Conservation (phyloP, 1,284 basidiomycete species). For the Ceratorhiza oryzae-sativae region DNA sequence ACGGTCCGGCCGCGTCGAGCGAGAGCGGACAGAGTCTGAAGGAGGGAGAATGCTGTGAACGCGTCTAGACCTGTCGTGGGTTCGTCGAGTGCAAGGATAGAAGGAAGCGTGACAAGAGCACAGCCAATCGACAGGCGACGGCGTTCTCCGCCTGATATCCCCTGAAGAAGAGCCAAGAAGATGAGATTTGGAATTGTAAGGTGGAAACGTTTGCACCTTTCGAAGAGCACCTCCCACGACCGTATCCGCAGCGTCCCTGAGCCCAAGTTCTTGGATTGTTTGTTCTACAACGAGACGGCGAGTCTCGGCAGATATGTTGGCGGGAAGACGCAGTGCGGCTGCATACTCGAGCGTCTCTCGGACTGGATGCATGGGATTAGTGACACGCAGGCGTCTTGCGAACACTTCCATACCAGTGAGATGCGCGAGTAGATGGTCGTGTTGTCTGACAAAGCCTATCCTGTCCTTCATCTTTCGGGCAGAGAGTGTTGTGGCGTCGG, state of each 20-base stretch:
- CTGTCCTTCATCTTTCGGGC: constrained; percentile 48
- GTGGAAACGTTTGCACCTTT: constrained; percentile 48
- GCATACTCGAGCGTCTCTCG: constrained; percentile 60
- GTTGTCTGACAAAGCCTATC: constrained; percentile 51
- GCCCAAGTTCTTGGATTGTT: constrained; percentile 60
- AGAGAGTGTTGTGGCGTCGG: constrained; percentile 40
- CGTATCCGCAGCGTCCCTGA: constrained; percentile 59
- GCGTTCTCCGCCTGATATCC: constrained; percentile 88
- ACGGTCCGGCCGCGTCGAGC: constrained; percentile 57
- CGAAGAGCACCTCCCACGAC: constrained; percentile 57
- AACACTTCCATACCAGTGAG: constrained; percentile 49
- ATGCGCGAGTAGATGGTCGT: constrained; percentile 52
- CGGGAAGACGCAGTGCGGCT: constrained; percentile 58
- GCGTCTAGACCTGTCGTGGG: constrained; percentile 66
- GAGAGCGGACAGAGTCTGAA: constrained; percentile 57
- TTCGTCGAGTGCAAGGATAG: constrained; percentile 83
- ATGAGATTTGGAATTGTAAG: not conserved
- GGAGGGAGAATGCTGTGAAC: constrained; percentile 58
- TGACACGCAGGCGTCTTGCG: not conserved
- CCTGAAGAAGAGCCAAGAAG: constrained; percentile 46
- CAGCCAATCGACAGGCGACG: constrained; percentile 73
- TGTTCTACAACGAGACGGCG: constrained; percentile 57
- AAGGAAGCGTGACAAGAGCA: constrained; percentile 73
- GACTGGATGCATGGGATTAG: constrained; percentile 46
- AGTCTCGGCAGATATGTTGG: constrained; percentile 49